Conservation (phyloP, 106 monocot genomes). For the Xerophyta viscosa region DNA sequence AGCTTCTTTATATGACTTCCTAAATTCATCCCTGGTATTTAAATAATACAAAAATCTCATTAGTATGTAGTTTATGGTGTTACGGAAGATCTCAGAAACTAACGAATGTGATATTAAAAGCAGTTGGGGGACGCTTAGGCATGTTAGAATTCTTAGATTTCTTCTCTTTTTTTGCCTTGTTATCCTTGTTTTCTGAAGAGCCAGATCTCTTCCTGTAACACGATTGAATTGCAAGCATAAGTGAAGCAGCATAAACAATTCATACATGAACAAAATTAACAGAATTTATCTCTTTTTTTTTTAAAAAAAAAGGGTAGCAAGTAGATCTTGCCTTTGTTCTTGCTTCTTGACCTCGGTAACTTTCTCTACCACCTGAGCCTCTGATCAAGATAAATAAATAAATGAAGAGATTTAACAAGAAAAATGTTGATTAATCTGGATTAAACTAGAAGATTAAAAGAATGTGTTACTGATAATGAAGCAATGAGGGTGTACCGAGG, state of each 20-base stretch:
- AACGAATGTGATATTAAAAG: no score
- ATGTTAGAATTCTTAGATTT: conserved; percentile 34
- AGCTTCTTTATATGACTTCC: conserved; percentile 50
- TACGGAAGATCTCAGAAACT: no score
- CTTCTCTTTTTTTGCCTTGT: conserved; percentile 44
- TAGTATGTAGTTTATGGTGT: no score
- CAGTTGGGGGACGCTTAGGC: conserved; percentile 77
- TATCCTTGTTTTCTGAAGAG: conserved; percentile 26
- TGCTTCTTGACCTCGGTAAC: conserved; percentile 45
- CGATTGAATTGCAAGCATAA: not conserved
- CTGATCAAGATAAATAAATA: conserved; percentile 15
- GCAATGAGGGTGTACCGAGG: conserved; percentile 32
- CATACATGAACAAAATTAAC: no score
- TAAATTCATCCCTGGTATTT: conserved; percentile 77
- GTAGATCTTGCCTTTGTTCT: conserved; percentile 15
- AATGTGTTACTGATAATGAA: no score
- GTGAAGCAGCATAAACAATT: not conserved
- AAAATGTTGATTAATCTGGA: not conserved
- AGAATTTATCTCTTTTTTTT: no score
- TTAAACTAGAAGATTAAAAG: no score
- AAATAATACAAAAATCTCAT: no score
- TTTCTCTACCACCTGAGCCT: conserved; percentile 76
- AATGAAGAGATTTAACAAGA: not conserved
- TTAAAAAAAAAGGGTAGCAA: no score
- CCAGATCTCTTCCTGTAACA: conserved; percentile 45